These are phyloP conservation scores for Ustilago trichophora DNA, from an alignment of 1,284 basidiomycete species.

Conservation along the genomic window DNA sequence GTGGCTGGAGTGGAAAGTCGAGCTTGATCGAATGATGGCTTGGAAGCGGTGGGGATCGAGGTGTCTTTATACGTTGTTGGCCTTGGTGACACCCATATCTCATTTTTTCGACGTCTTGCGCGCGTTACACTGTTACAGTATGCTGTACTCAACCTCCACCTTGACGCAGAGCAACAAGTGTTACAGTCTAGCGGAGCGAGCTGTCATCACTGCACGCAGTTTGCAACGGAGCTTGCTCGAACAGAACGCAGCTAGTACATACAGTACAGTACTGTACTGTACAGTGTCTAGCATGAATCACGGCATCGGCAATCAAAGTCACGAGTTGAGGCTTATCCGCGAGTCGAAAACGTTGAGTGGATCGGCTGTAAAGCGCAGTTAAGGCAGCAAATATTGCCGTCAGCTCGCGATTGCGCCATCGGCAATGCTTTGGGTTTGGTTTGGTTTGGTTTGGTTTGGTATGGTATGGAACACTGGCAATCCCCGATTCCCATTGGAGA, in stretches of 20 bases:
- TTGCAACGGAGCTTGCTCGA: no score
- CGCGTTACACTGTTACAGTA: neutral
- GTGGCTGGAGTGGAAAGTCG: no score
- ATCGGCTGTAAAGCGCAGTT: constrained; percentile 8
- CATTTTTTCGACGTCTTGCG: constrained; percentile 4
- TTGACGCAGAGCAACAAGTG: neutral
- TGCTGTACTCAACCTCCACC: neutral
- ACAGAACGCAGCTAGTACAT: no score
- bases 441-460: no score
- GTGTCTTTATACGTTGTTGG: neutral
- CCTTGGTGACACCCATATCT: neutral
- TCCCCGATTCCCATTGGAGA: no score
- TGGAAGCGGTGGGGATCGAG: neutral
- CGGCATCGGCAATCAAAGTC: constrained; percentile 38
- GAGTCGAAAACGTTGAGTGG: neutral
- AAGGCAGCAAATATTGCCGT: constrained; percentile 1
- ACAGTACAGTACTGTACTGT: no score
- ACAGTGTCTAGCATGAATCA: constrained; percentile 2
- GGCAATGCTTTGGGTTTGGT: no score
- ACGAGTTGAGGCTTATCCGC: constrained; percentile 7
- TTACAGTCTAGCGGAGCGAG: neutral
- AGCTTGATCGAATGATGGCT: no score
- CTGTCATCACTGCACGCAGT: no score
- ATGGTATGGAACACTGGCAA: no score
- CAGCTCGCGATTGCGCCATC: constrained; percentile 3